Evolutionary conservation across 208 protist genomes (phyloP).

Genomic region (Leishmania tropica): DNA sequence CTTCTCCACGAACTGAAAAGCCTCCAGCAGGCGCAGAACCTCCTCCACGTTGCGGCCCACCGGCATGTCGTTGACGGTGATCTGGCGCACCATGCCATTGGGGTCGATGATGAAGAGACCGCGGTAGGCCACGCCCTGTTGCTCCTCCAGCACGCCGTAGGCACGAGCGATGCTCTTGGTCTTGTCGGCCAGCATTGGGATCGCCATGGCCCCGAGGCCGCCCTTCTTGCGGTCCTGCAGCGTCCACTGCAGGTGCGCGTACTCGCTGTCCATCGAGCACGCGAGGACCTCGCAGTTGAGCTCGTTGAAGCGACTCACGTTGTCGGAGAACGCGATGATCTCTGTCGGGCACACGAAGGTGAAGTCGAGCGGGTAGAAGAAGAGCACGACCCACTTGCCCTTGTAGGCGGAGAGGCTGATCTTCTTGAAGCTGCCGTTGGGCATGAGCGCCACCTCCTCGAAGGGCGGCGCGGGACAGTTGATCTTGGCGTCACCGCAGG

Average conservation of each 20-base stretch:
- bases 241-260: constrained; percentile 97
- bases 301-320: constrained; percentile 88
- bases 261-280: constrained; percentile 95
- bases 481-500: constrained; percentile 1
- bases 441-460: constrained; percentile 90
- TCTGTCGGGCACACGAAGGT: constrained; percentile 98
- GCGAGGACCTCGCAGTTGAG: constrained; percentile 92
- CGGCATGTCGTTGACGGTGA: constrained; percentile 95
- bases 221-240: constrained; percentile 95
- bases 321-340: constrained; percentile 96
- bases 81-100: constrained; percentile 90
- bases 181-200: constrained; percentile 97
- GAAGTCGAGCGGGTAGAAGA: constrained; percentile 98
- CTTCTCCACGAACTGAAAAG: constrained; percentile 95
- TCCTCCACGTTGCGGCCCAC: constrained; percentile 96
- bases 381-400: constrained; percentile 95
- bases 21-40: constrained; percentile 94
- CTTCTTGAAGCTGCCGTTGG: constrained; percentile 95
- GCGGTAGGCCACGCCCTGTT: constrained; percentile 87
- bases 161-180: constrained; percentile 89
- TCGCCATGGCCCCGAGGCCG: constrained; percentile 96
- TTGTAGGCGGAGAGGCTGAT: constrained; percentile 90
- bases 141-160: constrained; percentile 95
- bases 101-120: constrained; percentile 97
- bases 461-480: constrained; percentile 93